Evolutionary conservation across 2,329 filamentous ascomycete genomes (phyloP).

Genomic region (Venturia nashicola): DNA sequence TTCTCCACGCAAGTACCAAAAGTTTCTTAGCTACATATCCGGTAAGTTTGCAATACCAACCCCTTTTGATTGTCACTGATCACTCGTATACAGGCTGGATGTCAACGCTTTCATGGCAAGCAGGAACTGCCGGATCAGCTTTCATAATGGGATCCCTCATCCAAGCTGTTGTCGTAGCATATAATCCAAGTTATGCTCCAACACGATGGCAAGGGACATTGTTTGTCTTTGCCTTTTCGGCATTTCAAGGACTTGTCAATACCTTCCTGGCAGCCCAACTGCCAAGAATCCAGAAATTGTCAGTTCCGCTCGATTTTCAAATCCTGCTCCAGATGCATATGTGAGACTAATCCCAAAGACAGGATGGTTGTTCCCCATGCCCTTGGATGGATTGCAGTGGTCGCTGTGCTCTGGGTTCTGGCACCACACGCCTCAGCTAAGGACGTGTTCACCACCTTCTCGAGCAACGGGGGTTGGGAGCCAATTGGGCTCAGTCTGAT

Average conservation of each 20-base stretch:
- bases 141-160: conserved; percentile 9
- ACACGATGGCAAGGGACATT: conserved; percentile 11
- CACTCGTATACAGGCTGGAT: conserved; percentile 5
- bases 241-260: conserved; percentile 6
- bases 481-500: conserved; percentile 18
- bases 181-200: conserved; percentile 7
- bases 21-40: conserved; percentile 18
- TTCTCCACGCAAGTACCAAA: conserved; percentile 17
- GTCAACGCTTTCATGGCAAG: conserved; percentile 11
- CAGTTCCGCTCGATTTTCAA: conserved; percentile 14
- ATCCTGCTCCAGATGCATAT: conserved; percentile 8
- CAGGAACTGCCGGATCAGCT: conserved; percentile 4
- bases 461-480: conserved; percentile 26
- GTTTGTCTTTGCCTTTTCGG: conserved; percentile 9
- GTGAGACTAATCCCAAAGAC: background rate
- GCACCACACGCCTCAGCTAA: conserved; percentile 16
- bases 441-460: conserved; percentile 25
- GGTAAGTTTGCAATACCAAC: conserved; percentile 6
- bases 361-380: conserved; percentile 29
- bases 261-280: conserved; percentile 21
- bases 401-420: conserved; percentile 15
- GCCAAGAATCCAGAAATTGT: conserved; percentile 25
- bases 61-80: background rate
- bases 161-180: conserved; percentile 8
- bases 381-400: conserved; percentile 22